A percentile compares a stretch with the other conserved stretches of the same genome.
phyloP scores from a whole-genome alignment of 306 rosid genomes.

The Fragaria vesca region DNA sequence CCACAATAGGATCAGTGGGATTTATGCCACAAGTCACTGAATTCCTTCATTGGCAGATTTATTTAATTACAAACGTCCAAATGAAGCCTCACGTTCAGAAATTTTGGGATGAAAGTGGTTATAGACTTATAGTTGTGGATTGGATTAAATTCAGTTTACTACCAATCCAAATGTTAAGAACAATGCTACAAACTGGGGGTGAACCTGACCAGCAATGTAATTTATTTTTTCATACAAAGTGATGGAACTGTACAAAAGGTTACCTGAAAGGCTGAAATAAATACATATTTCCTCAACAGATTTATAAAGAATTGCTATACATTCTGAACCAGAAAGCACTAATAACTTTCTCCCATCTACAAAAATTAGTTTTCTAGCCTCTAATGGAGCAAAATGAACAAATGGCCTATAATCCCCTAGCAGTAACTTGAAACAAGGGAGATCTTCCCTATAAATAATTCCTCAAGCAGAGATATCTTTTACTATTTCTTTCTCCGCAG shows the following conservation, averaged over 20 bases:
- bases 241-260: not conserved
- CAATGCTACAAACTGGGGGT: not conserved
- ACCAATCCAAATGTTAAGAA: not conserved
- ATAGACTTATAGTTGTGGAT: no score
- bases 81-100: not conserved
- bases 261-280: not conserved
- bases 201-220: not conserved
- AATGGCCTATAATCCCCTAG: constrained; percentile 17
- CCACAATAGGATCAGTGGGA: not conserved
- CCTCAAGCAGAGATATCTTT: not conserved
- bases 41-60: not conserved
- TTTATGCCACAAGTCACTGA: not conserved
- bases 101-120: no score
- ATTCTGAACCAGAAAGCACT: not conserved
- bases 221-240: not conserved
- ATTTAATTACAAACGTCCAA: not conserved
- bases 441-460: not conserved
- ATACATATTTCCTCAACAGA: not conserved
- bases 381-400: constrained; percentile 17
- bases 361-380: not conserved
- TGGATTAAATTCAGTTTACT: no score
- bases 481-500: not conserved
- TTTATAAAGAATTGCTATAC: not conserved
- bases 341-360: not conserved
- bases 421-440: not conserved